Evolutionary conservation across 176 grass and related monocot species (phyloP), one percentile per base, ranked within the genome.

Genomic region (Puccinellia tenuiflora): DNA sequence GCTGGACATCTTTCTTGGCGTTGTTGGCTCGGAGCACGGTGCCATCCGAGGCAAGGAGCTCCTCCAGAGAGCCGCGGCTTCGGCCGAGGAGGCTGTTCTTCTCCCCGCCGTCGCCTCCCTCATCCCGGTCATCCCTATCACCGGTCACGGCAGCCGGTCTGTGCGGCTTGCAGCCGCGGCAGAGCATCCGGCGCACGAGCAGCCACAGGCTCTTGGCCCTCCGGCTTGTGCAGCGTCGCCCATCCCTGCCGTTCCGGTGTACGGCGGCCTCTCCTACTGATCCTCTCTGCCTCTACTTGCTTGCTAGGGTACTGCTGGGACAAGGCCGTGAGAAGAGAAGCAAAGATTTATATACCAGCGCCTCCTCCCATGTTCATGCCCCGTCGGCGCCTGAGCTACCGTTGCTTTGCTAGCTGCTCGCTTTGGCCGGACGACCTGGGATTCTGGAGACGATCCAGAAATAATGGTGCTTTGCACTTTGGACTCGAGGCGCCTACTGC

Each of bases 141-240:
- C n/a, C n/a, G n/a, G n/a, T n/a, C n/a, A n/a, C n/a, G 29, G 71
- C 12, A 7, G 48, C 13, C 2, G 53, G 43, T 39, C 37, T 40
- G 56, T 7, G 60, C 9, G 5, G 14, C 31, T 26, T 83, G 75
- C 26, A 10, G 69, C 69, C 43, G 43, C 75, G 31, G 80, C 77
- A 47, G 68, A 90, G 88, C 14, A 87, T 80, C 48, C 84, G 84
- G 59, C 88, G 79, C 67, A 87, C 80, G 7, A 90, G 84, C 30
- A 57, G 16, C 84, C 84, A 84, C 40, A 90, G 31, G 80, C 80
- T 83, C 84, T 16, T 87, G 3, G 33, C 59, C 59, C 35, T 75
- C 7, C 7, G 84, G 80, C 29, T 37, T 79, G 75, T 52, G 15
- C 17, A 69, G 48, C 68, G 68, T 31, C 43, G 69, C 4, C 15